Evolutionary conservation across 768 basidiomycete genomes (phyloP).

Genomic region (Cyathus striatus): DNA sequence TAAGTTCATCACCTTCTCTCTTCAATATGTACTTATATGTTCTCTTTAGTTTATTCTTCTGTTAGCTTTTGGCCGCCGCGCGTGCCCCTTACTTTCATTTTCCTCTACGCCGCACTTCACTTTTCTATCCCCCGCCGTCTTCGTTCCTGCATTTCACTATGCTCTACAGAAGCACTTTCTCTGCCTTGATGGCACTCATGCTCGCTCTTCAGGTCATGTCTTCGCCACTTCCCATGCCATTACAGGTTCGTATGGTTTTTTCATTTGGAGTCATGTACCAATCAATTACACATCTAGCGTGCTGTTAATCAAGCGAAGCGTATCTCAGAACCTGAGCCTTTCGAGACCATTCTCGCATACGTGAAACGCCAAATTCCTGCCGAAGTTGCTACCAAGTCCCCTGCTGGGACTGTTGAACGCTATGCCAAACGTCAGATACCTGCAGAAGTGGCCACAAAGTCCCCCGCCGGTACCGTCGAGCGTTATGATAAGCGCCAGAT

Average conservation of each 20-base stretch:
- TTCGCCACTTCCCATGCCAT: constrained; percentile 37
- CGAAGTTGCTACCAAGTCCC: constrained; percentile 15
- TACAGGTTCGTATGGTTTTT: constrained; percentile 25
- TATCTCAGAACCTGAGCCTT: constrained; percentile 11
- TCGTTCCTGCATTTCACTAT: constrained; percentile 27
- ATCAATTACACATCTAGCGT: not conserved
- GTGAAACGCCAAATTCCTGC: constrained; percentile 16
- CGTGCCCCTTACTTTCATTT: constrained; percentile 22
- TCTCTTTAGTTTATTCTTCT: constrained; percentile 13
- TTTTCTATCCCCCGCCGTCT: constrained; percentile 9
- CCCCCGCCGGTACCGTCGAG: constrained; percentile 26
- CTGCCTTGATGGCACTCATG: constrained; percentile 33
- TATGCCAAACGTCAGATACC: constrained; percentile 16
- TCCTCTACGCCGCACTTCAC: constrained; percentile 11
- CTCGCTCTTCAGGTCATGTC: constrained; percentile 40
- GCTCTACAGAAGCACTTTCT: constrained; percentile 35
- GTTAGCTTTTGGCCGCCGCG: constrained; percentile 24
- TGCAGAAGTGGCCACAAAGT: constrained; percentile 15
- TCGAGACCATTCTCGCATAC: constrained; percentile 16
- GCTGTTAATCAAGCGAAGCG: constrained; percentile 5
- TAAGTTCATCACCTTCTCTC: constrained; percentile 3
- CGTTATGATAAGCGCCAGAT: constrained; percentile 37
- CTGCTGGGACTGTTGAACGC: constrained; percentile 15
- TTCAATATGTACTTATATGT: not conserved
- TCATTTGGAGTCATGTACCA: not conserved